phyloP scores from a whole-genome alignment of 2,329 filamentous ascomycete species.

The Botrytis pseudocinerea region DNA sequence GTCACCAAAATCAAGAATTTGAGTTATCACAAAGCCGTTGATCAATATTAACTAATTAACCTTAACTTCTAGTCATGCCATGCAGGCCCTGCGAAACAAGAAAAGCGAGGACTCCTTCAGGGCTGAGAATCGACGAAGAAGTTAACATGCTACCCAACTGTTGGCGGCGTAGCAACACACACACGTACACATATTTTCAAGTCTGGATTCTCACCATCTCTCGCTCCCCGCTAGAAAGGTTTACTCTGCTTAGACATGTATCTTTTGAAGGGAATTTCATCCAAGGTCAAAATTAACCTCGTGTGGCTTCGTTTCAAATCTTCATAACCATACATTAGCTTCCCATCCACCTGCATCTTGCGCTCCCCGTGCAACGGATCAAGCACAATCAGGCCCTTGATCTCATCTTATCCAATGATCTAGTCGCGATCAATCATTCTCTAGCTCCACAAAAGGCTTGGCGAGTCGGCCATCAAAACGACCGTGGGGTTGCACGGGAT shows the following conservation, averaged over 20 bases:
- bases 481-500: background rate
- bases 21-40: conserved; percentile 1
- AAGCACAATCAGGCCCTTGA: background rate
- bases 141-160: background rate
- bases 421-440: background rate
- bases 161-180: conserved; percentile 15
- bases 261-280: background rate
- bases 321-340: background rate
- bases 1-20: background rate
- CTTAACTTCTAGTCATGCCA: background rate
- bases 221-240: background rate
- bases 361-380: conserved; percentile 1
- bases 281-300: background rate
- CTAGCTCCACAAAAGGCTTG: background rate
- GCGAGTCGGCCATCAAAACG: background rate
- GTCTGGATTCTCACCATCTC: background rate
- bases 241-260: too few species aligned
- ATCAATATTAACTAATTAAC: background rate
- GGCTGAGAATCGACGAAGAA: background rate
- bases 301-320: conserved; percentile 1
- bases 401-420: background rate
- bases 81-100: background rate
- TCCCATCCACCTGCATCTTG: background rate
- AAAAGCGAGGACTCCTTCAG: background rate
- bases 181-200: background rate